Percentiles rank a stretch among this genome's conserved stretches.
Evolutionary conservation across 2,329 filamentous ascomycete genomes (phyloP).

Genomic region (Aaosphaeria arxii): DNA sequence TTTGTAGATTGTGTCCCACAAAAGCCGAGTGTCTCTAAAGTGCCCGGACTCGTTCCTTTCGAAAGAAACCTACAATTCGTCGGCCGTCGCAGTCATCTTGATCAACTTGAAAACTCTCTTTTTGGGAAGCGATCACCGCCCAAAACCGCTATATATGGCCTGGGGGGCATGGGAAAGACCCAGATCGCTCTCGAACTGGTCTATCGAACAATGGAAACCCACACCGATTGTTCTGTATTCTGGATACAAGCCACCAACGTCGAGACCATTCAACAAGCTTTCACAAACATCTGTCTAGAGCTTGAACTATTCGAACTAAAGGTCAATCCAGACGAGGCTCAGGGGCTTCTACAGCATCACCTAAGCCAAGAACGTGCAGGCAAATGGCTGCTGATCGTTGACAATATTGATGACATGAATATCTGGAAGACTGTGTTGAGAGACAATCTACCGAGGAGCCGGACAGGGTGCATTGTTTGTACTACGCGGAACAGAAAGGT

Average conservation of each 20-base stretch:
- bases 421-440: constrained; percentile 3
- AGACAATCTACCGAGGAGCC: constrained; percentile 28
- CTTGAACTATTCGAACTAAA: constrained; percentile 4
- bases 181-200: constrained; percentile 28
- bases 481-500: constrained; percentile 16
- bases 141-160: constrained; percentile 6
- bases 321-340: constrained; percentile 24
- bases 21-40: not conserved
- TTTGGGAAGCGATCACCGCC: constrained; percentile 2
- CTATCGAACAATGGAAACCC: constrained; percentile 30
- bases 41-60: constrained; percentile 5
- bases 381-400: constrained; percentile 31
- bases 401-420: constrained; percentile 5
- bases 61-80: constrained; percentile 3
- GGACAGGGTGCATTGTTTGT: constrained; percentile 29
- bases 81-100: constrained; percentile 4
- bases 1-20: too few species aligned
- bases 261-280: constrained; percentile 17
- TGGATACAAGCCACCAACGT: constrained; percentile 8
- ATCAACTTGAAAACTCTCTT: constrained; percentile 3
- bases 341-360: constrained; percentile 28
- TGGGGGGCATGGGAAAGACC: constrained; percentile 9
- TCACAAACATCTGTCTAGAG: constrained; percentile 1
- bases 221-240: constrained; percentile 10
- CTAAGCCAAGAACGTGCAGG: constrained; percentile 22